phyloP scores from a whole-genome alignment of 768 basidiomycete genomes.

The Hydnomerulius pinastri region DNA sequence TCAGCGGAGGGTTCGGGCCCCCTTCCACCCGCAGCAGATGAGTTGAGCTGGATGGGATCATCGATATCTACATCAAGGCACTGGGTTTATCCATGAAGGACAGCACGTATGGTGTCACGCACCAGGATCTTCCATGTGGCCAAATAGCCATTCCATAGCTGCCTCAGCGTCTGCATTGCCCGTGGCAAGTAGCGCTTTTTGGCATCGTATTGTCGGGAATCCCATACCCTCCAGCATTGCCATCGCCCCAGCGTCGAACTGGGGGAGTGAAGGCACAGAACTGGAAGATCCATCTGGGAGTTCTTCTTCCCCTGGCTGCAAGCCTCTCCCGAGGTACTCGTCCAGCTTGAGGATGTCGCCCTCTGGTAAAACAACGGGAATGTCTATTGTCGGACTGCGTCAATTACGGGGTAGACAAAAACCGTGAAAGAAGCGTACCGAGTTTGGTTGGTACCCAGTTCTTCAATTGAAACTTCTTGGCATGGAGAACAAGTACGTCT shows the following conservation, averaged over 20 bases:
- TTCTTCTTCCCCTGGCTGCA: constrained; percentile 67
- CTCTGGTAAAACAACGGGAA: constrained; percentile 74
- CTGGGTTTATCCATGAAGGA: neutral
- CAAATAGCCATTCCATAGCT: constrained; percentile 96
- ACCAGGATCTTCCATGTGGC: constrained; percentile 95
- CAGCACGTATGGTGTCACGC: constrained; percentile 9
- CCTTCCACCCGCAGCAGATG: constrained; percentile 23
- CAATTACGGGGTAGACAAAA: neutral
- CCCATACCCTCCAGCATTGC: constrained; percentile 86
- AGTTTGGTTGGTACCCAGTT: constrained; percentile 98
- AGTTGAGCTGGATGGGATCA: constrained; percentile 54
- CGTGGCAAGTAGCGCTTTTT: constrained; percentile 89
- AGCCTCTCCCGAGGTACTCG: constrained; percentile 65
- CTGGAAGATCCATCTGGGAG: constrained; percentile 57
- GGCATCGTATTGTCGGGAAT: constrained; percentile 82
- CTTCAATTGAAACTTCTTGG: constrained; percentile 91
- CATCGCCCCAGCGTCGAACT: constrained; percentile 77
- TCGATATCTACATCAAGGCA: constrained; percentile 71
- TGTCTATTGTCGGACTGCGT: constrained; percentile 52
- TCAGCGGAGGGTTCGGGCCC: constrained; percentile 65
- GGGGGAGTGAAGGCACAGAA: constrained; percentile 46
- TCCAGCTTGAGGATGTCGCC: constrained; percentile 62
- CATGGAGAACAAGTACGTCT: constrained; percentile 82
- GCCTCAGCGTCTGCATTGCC: constrained; percentile 72
- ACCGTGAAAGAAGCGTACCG: constrained; percentile 47